Base-by-base conservation (phyloP, 768 basidiomycete genomes). In the Tulasnella sp. region DNA sequence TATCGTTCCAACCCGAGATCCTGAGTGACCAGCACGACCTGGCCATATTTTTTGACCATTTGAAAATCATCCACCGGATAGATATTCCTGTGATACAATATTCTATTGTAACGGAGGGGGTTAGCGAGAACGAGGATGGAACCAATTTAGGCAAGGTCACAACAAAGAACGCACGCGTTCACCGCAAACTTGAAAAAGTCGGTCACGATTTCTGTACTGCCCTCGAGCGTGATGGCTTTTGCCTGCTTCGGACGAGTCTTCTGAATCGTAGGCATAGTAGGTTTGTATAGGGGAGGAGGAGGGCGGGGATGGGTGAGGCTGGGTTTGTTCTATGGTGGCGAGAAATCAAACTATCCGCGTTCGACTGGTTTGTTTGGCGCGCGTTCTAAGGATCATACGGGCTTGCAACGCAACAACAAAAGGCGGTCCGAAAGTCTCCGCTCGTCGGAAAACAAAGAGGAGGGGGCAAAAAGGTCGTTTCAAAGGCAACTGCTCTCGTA, bases 141-240 rank as follows among this genome's bases (percentile, higher is more conserved):
- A 15, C 14, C n/a, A 14, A 7, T 29, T 17, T 25, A 34, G 9
- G 31, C 50, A 21, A 52, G 23, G 6, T 21, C 29, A 5, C 25
- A 21, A 62, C 32, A 39, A 36, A 17, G 21, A 34, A 75, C 86
- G 62, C 65, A 92, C 91, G 86, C 92, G 74, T 96, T 96, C 63
- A 91, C 90, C n/a, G 89, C 86, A 70, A 92, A 98, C 73, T 97
- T 97, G 77, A 99, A 98, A 76, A 99, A 98, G 65, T 99, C 96
- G 0, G 91, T 94, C 57, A 98, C 94, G 17, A 97, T 77, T 37
- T 81, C 77, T 2, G 91, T 90, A 0, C 91, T 94, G 2, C 96
- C 96, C 66, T 97, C 96, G 69, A 99, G 83, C 0, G 89, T 93
- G 63, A 98, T 94, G 23, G 59, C 36, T 35, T 59, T 59, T 7